These are phyloP conservation scores for Nyssa sinensis DNA, from an alignment of 148 eudicot species.

Conservation along the genomic window DNA sequence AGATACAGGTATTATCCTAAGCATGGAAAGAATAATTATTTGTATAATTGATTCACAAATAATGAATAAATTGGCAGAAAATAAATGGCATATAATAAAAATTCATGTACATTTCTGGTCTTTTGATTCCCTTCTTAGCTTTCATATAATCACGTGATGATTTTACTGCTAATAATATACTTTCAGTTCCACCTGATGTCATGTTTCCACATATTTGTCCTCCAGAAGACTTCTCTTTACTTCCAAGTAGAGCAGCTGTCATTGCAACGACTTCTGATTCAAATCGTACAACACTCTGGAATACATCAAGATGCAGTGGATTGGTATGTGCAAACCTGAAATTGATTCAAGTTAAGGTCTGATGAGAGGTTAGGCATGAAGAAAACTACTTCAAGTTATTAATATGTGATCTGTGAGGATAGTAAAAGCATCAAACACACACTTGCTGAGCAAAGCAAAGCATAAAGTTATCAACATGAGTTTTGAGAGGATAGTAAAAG, in stretches of 20 bases:
- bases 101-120: conserved; percentile 74
- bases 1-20: conserved; percentile 90
- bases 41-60: background rate
- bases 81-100: background rate
- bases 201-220: conserved; percentile 97
- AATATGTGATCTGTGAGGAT: too few species aligned
- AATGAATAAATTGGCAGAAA: conserved; percentile 3
- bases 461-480: too few species aligned
- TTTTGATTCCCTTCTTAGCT: conserved; percentile 69
- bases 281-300: conserved; percentile 74
- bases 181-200: conserved; percentile 99
- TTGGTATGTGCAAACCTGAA: conserved; percentile 98
- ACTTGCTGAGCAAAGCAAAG: too few species aligned
- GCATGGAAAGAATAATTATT: conserved; percentile 19
- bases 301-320: conserved; percentile 94
- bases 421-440: too few species aligned
- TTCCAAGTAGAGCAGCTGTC: conserved; percentile 89
- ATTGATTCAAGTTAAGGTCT: background rate
- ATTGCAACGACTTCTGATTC: conserved; percentile 97
- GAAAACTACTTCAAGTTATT: too few species aligned
- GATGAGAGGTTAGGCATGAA: background rate
- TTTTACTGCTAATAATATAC: conserved; percentile 88
- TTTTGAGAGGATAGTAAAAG: too few species aligned
- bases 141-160: conserved; percentile 95
- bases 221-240: conserved; percentile 78